Base-by-base conservation (phyloP, 306 rosid genomes). In the Vigna hirtella region DNA sequence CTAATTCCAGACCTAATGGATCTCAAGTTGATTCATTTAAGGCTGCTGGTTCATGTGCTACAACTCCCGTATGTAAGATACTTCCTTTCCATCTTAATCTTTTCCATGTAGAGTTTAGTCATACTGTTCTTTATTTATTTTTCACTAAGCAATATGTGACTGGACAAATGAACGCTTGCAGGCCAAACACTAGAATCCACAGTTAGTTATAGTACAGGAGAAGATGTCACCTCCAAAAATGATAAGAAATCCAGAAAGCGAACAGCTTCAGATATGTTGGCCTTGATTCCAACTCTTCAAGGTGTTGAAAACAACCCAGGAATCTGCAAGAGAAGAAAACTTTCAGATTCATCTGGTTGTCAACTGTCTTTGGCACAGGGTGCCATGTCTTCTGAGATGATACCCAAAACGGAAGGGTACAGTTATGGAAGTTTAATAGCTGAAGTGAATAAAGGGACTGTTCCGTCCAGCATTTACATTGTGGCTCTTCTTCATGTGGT, bases 401-500 rank as follows among this genome's bases (percentile, higher is more conserved):
- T 87, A 63, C 77, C 89, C 63, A 96, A 86, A 85, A 66, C 85
- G 14, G 90, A 83, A 80, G 86, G 85, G 30, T 88, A 86, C 82
- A 85, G 89, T 84, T 93, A 88, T 26, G 97, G 93, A 72, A 87
- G 85, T 85, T 89, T 96, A 73, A 83, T 93, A 53, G 91, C 89
- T 51, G 98, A 93, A 86, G 93, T 94, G 70, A 96, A 93, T 82
- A 93, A 88, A 76, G 99, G 99, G 68, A 87, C 71, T 85, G 91
- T 86, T 59, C 96, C 99, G 32, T 90, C 99, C 40, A 89, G 93
- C 86, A 81, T 93, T 84, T 96, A 93, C 81, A 84, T 96, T 76
- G 91, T 98, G 7, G 93, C 91, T 75, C 96, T 96, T 77, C 97
- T 96, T 86, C 98, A 90, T 53, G 98, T 96, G 82, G 91, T 96